These are phyloP conservation scores for Narthecium ossifragum DNA, from an alignment of 106 monocot species.

Conservation along the genomic window DNA sequence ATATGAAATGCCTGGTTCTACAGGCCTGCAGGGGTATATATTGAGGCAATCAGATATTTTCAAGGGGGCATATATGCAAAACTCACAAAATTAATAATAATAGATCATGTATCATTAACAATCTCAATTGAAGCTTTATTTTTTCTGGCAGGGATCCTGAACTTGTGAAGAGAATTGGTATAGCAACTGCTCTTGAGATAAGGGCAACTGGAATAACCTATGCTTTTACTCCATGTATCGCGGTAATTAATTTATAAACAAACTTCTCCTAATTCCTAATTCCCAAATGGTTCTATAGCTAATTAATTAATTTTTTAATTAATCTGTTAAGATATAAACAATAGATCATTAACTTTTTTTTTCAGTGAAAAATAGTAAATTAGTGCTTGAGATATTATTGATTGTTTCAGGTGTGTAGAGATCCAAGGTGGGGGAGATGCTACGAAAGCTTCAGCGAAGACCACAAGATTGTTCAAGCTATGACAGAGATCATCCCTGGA, in stretches of 20 bases:
- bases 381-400: neutral
- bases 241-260: slow-evolving; percentile 24
- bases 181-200: slow-evolving; percentile 42
- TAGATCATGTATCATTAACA: too few species aligned
- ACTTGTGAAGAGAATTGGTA: slow-evolving; percentile 44
- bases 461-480: slow-evolving; percentile 26
- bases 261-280: too few species aligned
- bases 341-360: neutral
- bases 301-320: neutral
- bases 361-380: neutral
- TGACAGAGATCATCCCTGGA: slow-evolving; percentile 46
- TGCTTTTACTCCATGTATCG: slow-evolving; percentile 40
- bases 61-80: too few species aligned
- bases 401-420: slow-evolving; percentile 33
- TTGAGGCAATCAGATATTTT: too few species aligned
- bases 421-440: slow-evolving; percentile 52
- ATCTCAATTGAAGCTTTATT: too few species aligned
- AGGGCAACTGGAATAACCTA: slow-evolving; percentile 47
- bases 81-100: too few species aligned
- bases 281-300: neutral
- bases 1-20: too few species aligned
- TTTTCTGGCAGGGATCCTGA: slow-evolving; percentile 25
- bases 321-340: neutral
- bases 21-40: too few species aligned
- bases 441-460: slow-evolving; percentile 54